Conservation (phyloP, 2,329 filamentous ascomycete species). For the Scedosporium apiospermum region DNA sequence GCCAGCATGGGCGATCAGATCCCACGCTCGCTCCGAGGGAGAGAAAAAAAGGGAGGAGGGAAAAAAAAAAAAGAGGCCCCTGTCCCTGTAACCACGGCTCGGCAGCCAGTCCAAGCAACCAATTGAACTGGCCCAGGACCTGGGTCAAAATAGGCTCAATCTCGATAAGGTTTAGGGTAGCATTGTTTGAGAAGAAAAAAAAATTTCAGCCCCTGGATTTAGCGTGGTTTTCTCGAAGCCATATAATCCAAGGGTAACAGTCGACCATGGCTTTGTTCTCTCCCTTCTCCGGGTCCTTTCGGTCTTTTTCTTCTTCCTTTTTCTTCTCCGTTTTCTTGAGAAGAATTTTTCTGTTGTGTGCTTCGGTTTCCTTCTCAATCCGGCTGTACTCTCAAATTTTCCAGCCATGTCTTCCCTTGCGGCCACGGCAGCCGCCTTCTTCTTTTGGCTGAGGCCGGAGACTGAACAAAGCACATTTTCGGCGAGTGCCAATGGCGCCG, state of each 20-base stretch:
- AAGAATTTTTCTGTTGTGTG: not conserved
- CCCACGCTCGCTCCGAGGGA: no score
- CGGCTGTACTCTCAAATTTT: not conserved
- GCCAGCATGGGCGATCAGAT: no score
- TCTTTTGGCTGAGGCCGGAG: conserved; percentile 8
- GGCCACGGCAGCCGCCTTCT: conserved; percentile 3
- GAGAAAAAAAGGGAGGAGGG: no score
- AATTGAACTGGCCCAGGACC: no score
- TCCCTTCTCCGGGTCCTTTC: conserved; percentile 1
- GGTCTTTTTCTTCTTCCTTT: conserved; percentile 4
- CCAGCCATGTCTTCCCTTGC: conserved; percentile 4
- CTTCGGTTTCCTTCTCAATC: conserved; percentile 2
- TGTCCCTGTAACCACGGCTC: no score
- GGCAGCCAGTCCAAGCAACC: no score
- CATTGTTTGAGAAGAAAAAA: not conserved
- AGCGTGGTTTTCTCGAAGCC: not conserved
- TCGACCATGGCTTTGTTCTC: not conserved
- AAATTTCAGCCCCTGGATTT: not conserved
- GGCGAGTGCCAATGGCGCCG: conserved; percentile 4
- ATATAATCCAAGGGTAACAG: not conserved
- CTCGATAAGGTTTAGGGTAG: not conserved
- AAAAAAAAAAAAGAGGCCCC: conserved; percentile 13
- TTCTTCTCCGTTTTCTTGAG: not conserved
- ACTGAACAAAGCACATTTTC: not conserved
- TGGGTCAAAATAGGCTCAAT: no score